Conservation (phyloP, 2,329 filamentous ascomycete genomes). For the Alternaria consortialis region DNA sequence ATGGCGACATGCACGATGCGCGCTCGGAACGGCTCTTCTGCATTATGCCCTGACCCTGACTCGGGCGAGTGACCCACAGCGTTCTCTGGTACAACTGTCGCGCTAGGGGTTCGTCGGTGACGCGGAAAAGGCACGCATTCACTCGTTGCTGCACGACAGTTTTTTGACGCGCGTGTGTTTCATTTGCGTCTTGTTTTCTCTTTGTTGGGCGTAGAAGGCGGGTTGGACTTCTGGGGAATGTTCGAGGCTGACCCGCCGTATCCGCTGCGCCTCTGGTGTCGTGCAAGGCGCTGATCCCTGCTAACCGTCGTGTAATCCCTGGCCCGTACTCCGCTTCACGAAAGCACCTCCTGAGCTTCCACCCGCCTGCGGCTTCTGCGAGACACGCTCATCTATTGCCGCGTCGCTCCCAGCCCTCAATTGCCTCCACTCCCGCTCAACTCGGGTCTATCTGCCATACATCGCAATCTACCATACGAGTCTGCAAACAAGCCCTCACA, state of each 20-base stretch:
- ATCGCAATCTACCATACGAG: slow-evolving; percentile 6
- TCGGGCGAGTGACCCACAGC: slow-evolving; percentile 23
- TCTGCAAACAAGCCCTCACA: background rate
- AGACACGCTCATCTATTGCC: slow-evolving; percentile 25
- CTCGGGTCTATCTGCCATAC: slow-evolving; percentile 15
- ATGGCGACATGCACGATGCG: slow-evolving; percentile 9
- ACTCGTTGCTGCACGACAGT: background rate
- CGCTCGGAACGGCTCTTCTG: slow-evolving; percentile 10
- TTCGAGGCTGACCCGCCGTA: slow-evolving; percentile 9
- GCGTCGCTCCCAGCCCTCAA: slow-evolving; percentile 27
- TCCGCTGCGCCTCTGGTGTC: slow-evolving; percentile 24
- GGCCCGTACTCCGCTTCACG: slow-evolving; percentile 33
- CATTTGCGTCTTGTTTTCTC: background rate
- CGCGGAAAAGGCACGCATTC: background rate
- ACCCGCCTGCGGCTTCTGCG: slow-evolving; percentile 28
- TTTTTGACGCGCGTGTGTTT: background rate
- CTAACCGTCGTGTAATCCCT: slow-evolving; percentile 28
- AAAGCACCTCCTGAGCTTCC: slow-evolving; percentile 43
- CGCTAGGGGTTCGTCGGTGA: slow-evolving; percentile 13
- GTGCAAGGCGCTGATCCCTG: slow-evolving; percentile 24
- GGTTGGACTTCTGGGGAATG: background rate
- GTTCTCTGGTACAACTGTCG: slow-evolving; percentile 18
- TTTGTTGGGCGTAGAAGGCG: background rate
- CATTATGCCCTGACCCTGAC: slow-evolving; percentile 19
- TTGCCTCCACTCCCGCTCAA: slow-evolving; percentile 22